Conservation (phyloP, 352 stramenopile genomes). For the Phytophthora ohioensis region DNA sequence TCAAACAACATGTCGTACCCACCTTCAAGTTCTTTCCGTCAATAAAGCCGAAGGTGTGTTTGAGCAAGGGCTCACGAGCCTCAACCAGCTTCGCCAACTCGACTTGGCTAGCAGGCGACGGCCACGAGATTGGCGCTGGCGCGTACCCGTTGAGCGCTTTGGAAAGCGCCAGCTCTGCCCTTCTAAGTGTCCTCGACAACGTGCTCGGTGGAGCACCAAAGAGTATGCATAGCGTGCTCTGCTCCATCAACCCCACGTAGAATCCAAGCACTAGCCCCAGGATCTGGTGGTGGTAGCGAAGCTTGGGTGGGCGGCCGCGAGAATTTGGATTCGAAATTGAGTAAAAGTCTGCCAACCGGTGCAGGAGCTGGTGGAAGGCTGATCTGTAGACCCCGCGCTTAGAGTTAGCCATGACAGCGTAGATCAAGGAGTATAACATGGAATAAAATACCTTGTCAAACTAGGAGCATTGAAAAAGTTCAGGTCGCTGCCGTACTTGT, state of each 20-base stretch:
- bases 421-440: not conserved
- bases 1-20: not conserved
- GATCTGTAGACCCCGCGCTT: not conserved
- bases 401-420: not conserved
- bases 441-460: not conserved
- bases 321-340: not conserved
- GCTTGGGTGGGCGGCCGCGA: slow-evolving; percentile 1
- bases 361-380: not conserved
- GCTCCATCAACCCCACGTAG: no score
- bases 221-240: no score
- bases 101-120: not conserved
- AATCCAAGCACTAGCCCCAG: no score
- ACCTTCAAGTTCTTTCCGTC: slow-evolving; percentile 17
- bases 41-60: slow-evolving; percentile 36
- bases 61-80: slow-evolving; percentile 19
- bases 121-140: slow-evolving; percentile 5
- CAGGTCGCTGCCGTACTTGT: slow-evolving; percentile 3
- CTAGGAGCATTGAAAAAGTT: not conserved
- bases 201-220: slow-evolving; percentile 8
- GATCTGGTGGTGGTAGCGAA: slow-evolving; percentile 11
- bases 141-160: not conserved
- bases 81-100: not conserved
- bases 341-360: not conserved
- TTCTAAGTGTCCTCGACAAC: slow-evolving; percentile 6
- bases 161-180: not conserved